Base-by-base conservation (phyloP, 805 yeast genomes). In the Ascoidea asiatica region DNA sequence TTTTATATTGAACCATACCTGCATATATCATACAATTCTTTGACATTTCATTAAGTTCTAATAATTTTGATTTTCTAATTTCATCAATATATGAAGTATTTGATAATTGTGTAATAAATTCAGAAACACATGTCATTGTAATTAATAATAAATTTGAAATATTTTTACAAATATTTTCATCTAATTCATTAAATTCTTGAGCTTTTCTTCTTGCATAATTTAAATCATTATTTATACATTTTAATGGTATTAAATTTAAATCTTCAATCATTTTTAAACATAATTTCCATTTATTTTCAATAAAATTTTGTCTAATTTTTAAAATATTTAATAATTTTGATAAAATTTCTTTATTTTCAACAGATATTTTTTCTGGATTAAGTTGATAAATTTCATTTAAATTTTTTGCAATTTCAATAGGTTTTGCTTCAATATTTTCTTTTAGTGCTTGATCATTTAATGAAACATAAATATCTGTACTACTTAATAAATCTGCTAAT, bases 21-120 rank as follows among this genome's bases (percentile, higher is more conserved):
- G 97, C 95, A 60, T 82, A 90, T 3, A 89, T 77, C 88, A 89
- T 87, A 61, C 95, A 83, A 61, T 87, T 87, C 59, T 78, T 81
- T 2, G 95, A 87, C 50, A 81, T 69, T 49, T 71, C 72, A 43
- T 69, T 68, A 55, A 86, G 64, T 38, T 75, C 73, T 3, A 60
- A 66, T 19, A 73, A 61, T 56, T 79, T 82, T 46, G 72, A 75
- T 38, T 68, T 72, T 47, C 72, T 73, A 11, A 73, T 66, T 2
- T 66, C 55, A 6, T 71, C 65, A 36, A 66, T 66, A 52, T 64
- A 75, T 23, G 55, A 57, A 45, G 69, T 63, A 13, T 57, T 53
- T 21, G 52, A 53, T 18, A 61, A 47, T 39, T 63, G 67, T 50
- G 67, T 65, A 44, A 74, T 69, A 46, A 80, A 58, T 47, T 76